Evolutionary conservation across 345 rosid species (phyloP), one percentile per base, ranked within the genome.

Genomic region (Carallia brachiata): DNA sequence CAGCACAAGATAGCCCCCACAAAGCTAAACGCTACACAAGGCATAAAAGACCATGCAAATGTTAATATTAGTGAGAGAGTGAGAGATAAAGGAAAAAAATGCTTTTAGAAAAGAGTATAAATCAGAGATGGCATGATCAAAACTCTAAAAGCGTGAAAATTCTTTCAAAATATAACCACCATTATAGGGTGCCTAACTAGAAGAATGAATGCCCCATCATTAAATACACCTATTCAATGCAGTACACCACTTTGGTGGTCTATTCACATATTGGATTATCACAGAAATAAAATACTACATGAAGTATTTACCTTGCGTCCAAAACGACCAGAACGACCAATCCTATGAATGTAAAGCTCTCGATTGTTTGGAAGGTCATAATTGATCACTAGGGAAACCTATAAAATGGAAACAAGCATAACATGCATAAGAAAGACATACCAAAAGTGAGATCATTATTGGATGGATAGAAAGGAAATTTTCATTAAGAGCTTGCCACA

Each of bases 351-450:
- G 83, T 95, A 95, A 61, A 92, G 97, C 77, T 95, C 99, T 82
- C 97, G 96, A 80, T 89, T 95, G 81, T 90, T 92, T 61, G 99
- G 98, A 48, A 95, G 93, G 80, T 95, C 99, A 79, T 92, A 92
- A 70, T 95, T 95, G 40, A 95, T 90, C 73, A 95, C 99, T 71
- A 95, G 76, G 39, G 99, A 95, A 61, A 95, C 98, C 98, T 95
- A 83, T 37, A 70, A 53, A 64, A 65, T 59, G 44, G 63, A 61
- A 59, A 67, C 27, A 65, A 28, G 15, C 7, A 9, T 27, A 34
- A 13, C 7, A 61, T 4, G 17, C 59, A 4, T 2, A 34, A 31
- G 28, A 52, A 36, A 27, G 7, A 71, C 10, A 5, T 27, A 67
- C 34, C 34, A 58, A 34, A 32, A 55, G 36, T 39, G 12, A 58